Evolutionary conservation across 805 yeast genomes (phyloP), one percentile per base, ranked within the genome.

Genomic region (Yamadazyma kitorensis): DNA sequence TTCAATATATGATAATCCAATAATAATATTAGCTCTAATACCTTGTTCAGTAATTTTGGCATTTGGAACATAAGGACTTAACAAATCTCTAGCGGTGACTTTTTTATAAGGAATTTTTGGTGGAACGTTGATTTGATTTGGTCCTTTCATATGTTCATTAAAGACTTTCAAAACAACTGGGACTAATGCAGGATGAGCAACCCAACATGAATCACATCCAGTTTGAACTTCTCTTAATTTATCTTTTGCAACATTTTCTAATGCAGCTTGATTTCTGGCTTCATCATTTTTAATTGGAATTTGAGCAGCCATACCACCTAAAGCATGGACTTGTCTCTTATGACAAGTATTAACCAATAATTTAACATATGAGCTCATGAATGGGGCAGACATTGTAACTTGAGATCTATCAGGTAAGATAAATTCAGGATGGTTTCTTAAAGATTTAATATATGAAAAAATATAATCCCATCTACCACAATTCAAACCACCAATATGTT

Each of bases 401-500:
- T 74, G 82, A 38, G 78, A 78, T 59, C 94, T 70, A 64, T 83
- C 84, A n/a, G 94, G 93, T 43, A 84, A 65, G 39, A 84, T 70
- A 52, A 77, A 80, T 29, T 73, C 74, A 33, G 78, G 74, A 50
- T 77, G 75, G 61, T 80, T 81, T 64, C 88, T 75, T 47, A 84
- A 72, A 27, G 84, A 70, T 61, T 84, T 84, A 58, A 84, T 82
- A 43, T 86, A 81, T 24, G 86, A 78, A 65, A 84, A 84, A 61
- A 84, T 83, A 64, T 84, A 84, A 61, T 84, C 94, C 91, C 93
- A 84, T 64, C 94, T 75, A 49, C 94, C 94, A 71, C 93, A 84
- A 65, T 84, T 84, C 59, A 84, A 72, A 37, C 93, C 94, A 7
- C 83, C 74, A 34, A 84, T 80, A 59, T 84, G 94, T 33, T 77